Conservation (phyloP, 805 yeast genomes). For the Zygoascus flipseniorum region DNA sequence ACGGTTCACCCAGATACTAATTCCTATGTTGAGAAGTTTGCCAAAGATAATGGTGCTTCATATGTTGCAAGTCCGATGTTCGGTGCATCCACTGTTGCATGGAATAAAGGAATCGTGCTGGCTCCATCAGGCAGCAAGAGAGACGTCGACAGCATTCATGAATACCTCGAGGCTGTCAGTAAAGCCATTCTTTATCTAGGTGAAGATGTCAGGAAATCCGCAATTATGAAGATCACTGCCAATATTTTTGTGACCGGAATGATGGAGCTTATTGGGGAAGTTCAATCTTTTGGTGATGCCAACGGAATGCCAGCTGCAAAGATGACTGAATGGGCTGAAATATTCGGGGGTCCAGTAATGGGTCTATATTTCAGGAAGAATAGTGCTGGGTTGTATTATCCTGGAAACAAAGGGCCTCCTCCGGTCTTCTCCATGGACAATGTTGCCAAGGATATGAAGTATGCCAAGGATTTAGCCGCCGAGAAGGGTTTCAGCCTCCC, state of each 20-base stretch:
- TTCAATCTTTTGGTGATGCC: slow-evolving; percentile 21
- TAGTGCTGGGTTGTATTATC: slow-evolving; percentile 13
- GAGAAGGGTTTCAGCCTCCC: slow-evolving; percentile 15
- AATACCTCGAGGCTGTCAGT: slow-evolving; percentile 23
- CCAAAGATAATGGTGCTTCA: slow-evolving; percentile 14
- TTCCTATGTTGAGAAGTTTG: slow-evolving; percentile 5
- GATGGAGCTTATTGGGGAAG: slow-evolving; percentile 23
- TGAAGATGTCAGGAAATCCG: slow-evolving; percentile 20
- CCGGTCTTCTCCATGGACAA: slow-evolving; percentile 17
- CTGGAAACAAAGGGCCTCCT: slow-evolving; percentile 16
- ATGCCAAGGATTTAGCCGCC: slow-evolving; percentile 21
- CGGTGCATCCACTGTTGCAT: slow-evolving; percentile 24
- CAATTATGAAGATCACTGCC: slow-evolving; percentile 21
- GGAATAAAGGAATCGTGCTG: slow-evolving; percentile 20
- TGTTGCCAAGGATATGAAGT: slow-evolving; percentile 22
- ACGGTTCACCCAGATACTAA: slow-evolving; percentile 25
- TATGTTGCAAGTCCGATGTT: slow-evolving; percentile 25
- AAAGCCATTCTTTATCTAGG: slow-evolving; percentile 19
- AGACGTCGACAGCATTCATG: slow-evolving; percentile 16
- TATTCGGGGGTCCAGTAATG: slow-evolving; percentile 12
- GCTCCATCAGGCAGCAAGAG: slow-evolving; percentile 19
- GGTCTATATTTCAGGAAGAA: slow-evolving; percentile 15
- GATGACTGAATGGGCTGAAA: slow-evolving; percentile 13
- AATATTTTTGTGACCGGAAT: slow-evolving; percentile 23
- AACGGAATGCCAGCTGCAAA: slow-evolving; percentile 18